These are phyloP conservation scores for Cyberlindnera xishuangbannaensis DNA, from an alignment of 805 yeast species.

Conservation along the genomic window DNA sequence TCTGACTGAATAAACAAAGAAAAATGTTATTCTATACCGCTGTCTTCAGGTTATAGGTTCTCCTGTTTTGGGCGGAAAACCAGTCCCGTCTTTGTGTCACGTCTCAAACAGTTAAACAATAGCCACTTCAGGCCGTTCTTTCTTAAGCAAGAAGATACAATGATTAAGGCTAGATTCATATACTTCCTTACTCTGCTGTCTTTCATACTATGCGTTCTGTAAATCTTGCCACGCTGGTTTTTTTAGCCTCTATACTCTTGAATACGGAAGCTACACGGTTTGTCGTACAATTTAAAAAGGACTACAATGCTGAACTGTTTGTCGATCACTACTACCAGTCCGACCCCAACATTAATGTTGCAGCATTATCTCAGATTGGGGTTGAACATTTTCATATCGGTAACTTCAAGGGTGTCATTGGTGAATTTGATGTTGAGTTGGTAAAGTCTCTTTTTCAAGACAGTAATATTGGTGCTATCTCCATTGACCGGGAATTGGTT, in stretches of 20 bases:
- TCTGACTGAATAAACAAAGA: no score
- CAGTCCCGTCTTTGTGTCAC: constrained; percentile 7
- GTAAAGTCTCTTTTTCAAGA: constrained; percentile 31
- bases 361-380: constrained; percentile 12
- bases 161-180: no score
- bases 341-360: constrained; percentile 7
- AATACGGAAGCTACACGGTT: constrained; percentile 11
- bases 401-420: constrained; percentile 30
- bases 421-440: constrained; percentile 29
- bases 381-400: constrained; percentile 26
- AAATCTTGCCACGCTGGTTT: no score
- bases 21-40: no score
- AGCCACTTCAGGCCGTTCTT: no score
- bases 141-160: no score
- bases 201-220: no score
- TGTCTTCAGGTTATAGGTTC: no score
- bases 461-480: constrained; percentile 29
- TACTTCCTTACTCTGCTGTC: no score
- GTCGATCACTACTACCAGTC: constrained; percentile 14
- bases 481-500: constrained; percentile 31
- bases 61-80: no score
- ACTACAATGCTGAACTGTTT: constrained; percentile 16
- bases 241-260: no score
- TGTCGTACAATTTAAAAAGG: constrained; percentile 25
- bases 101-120: no score